phyloP scores from a whole-genome alignment of 2,329 filamentous ascomycete genomes.

The Tolypocladium nubicola region DNA sequence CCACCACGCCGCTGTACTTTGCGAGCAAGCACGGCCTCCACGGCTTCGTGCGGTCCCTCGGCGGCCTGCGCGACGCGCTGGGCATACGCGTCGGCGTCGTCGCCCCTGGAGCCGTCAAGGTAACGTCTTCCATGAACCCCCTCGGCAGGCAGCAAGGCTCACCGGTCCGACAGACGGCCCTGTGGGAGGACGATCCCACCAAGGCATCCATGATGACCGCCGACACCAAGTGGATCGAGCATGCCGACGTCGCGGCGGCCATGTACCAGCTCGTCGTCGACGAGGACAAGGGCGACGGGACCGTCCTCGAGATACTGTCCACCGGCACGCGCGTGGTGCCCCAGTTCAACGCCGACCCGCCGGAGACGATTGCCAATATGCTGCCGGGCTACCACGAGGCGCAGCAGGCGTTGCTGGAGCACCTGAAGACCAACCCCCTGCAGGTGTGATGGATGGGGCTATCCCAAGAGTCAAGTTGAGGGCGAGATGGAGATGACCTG shows the following conservation, averaged over 20 bases:
- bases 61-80: slow-evolving; percentile 16
- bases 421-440: too few relatives aligned
- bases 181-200: too few relatives aligned
- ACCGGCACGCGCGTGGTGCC: slow-evolving; percentile 15
- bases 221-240: too few relatives aligned
- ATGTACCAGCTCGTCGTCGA: slow-evolving; percentile 17
- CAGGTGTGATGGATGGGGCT: too few relatives aligned
- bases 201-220: too few relatives aligned
- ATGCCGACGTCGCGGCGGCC: slow-evolving; percentile 16
- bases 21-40: slow-evolving; percentile 25
- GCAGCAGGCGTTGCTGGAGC: too few relatives aligned
- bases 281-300: slow-evolving; percentile 17
- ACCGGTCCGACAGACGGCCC: too few relatives aligned
- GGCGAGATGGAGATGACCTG: background rate
- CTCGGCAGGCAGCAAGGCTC: background rate
- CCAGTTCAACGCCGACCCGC: slow-evolving; percentile 14
- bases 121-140: slow-evolving; percentile 4
- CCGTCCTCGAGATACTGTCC: slow-evolving; percentile 17
- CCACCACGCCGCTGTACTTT: slow-evolving; percentile 23
- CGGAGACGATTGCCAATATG: slow-evolving; percentile 10
- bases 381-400: slow-evolving; percentile 11
- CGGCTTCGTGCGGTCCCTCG: slow-evolving; percentile 22
- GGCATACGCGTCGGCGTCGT: slow-evolving; percentile 21
- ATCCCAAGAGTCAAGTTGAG: background rate
- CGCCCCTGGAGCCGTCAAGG: slow-evolving; percentile 22